Evolutionary conservation across 1,139 yeast genomes (phyloP), one percentile per base, ranked within the genome.

Genomic region (Suhomyces taliae): DNA sequence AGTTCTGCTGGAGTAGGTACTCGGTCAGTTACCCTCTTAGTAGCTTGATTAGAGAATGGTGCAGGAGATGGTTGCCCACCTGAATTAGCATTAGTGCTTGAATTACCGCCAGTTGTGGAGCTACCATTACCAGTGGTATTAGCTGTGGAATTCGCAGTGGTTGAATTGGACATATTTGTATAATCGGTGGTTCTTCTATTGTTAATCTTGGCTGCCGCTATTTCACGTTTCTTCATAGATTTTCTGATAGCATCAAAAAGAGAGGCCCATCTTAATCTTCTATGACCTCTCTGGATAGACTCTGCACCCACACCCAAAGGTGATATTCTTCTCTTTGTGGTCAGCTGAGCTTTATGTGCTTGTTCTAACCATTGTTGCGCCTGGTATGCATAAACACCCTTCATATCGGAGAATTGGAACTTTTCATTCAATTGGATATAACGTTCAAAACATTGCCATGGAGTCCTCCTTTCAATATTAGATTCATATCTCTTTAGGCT

Each of bases 381-480:
- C 53, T 79, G 82, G 48, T 82, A 81, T 0, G 97, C 90, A 57
- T 89, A 82, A 10, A 86, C 81, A 0, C 99, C 99, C 57, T 89
- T 85, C 82, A 93, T 81, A 58, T 93, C 98, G 26, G 83, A 74
- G 49, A 89, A 81, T 53, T 88, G 95, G 58, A 90, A 90, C 51
- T 84, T 84, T 48, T 93, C 97, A 58, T 90, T 90, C 53, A 95
- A 74, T 67, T 93, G 99, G 51, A 90, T 87, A 73, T 95, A 93
- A 53, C 99, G 74, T 65, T 93, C 99, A 71, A 93, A 93, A 63
- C 98, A 93, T 63, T 91, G 98, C 99, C 99, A 93, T 0, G 99
- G 95, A 0, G 98, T 93, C 60, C 99, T 79, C 57, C 98, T 79
- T 65, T 93, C 98, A 48, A 90, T 89, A 55, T 88, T 90, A 0